Base-by-base conservation (phyloP, 768 basidiomycete species). In the Lactarius quietus region DNA sequence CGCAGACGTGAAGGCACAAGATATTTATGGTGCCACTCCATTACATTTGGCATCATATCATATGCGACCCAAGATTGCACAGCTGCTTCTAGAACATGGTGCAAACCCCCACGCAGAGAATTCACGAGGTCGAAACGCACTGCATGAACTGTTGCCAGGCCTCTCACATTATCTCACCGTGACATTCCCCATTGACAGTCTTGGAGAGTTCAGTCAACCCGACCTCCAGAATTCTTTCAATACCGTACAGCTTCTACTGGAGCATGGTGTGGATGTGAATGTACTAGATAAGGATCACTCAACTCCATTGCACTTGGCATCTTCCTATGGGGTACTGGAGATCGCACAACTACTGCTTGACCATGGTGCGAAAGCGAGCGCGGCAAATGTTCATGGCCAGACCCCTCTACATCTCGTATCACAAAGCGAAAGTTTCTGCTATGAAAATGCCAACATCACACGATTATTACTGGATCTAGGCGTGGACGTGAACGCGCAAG, bases 341-440 rank as follows among this genome's bases (percentile, higher is more conserved):
- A 14, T 48, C 12, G 45, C 45, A 23, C 45, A 20, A 48, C n/a
- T 48, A 12, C 12, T 48, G 23, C 45, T 48, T 1, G 45, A 48
- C 9, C n/a, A 48, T 48, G 45, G 45, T 14, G 45, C n/a, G 5
- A 12, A 1, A 23, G 45, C 45, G 12, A 3, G 23, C 2, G 45
- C 23, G 5, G 23, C 23, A n/a, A 23, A 48, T 48, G n/a, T 23
- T 14, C 23, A 1, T 9, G n/a, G 23, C 45, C n/a, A 48, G 23
- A 48, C 45, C 12, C 45, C 45, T 48, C 45, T 48, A 1, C 45
- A 48, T 10, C 3, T 23, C 2, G 10, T 23, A 14, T 23, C 45
- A 0, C n/a, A 10, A 10, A 48, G 43, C n/a, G 12, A 0, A 0
- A 4, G 0, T n/a, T 3, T 45, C 4, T n/a, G n/a, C n/a, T 10